Conservation (phyloP, 2,329 filamentous ascomycete genomes). For the Claviceps sp. region DNA sequence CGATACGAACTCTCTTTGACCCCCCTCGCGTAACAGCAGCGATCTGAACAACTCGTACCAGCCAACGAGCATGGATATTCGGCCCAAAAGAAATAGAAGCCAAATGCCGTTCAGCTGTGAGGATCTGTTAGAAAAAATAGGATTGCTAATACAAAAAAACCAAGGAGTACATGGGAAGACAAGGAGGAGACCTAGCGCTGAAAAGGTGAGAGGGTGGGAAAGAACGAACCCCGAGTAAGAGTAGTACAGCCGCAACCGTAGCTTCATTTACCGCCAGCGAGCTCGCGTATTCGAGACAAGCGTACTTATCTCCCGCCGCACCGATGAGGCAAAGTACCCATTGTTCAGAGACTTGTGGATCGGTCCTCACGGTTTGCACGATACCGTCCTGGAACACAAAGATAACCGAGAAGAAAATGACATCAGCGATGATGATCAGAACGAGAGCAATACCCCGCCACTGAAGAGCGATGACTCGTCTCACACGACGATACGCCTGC, state of each 20-base stretch:
- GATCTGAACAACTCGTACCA: slow-evolving; percentile 57
- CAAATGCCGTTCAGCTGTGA: slow-evolving; percentile 68
- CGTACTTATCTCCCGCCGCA: slow-evolving; percentile 40
- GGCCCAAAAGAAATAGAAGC: slow-evolving; percentile 67
- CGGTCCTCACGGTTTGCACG: slow-evolving; percentile 42
- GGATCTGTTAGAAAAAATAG: slow-evolving; percentile 13
- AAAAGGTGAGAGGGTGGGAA: not conserved
- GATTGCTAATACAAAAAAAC: not conserved
- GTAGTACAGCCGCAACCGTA: slow-evolving; percentile 67
- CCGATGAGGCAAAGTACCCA: slow-evolving; percentile 64
- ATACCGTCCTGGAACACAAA: slow-evolving; percentile 80
- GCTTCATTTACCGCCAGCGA: slow-evolving; percentile 58
- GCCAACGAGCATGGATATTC: slow-evolving; percentile 71
- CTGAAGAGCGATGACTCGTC: slow-evolving; percentile 77
- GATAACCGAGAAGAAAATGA: slow-evolving; percentile 84
- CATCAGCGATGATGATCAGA: slow-evolving; percentile 76
- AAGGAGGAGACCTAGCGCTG: not conserved
- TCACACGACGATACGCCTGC: slow-evolving; percentile 77
- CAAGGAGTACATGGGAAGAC: not conserved
- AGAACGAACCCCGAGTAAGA: slow-evolving; percentile 55
- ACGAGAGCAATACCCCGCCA: slow-evolving; percentile 91
- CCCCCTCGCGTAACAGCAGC: slow-evolving; percentile 26
- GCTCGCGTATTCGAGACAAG: slow-evolving; percentile 50
- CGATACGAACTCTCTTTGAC: slow-evolving; percentile 74
- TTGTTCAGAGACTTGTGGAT: slow-evolving; percentile 37